phyloP scores from a whole-genome alignment of 495 filamentous ascomycete genomes.

The Penicillium paxilli region DNA sequence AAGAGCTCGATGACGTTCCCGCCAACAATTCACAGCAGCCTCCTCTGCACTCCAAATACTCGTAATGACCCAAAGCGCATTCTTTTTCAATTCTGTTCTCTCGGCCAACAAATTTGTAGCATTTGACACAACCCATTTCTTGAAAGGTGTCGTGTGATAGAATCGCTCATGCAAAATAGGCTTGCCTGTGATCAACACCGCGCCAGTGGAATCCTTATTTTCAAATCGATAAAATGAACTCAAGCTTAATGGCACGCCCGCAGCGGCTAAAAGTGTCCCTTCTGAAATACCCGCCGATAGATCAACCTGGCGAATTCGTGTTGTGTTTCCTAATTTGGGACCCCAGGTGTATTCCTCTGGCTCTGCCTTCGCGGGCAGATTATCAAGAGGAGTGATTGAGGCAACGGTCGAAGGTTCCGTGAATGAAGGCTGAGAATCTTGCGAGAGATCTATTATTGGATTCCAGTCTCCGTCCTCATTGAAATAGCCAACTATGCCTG shows the following conservation, averaged over 20 bases:
- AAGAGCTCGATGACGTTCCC: neutral
- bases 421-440: neutral
- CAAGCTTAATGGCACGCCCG: neutral
- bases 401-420: neutral
- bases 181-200: neutral
- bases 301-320: neutral
- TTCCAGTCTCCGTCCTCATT: neutral
- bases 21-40: conserved; percentile 4
- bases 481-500: conserved; percentile 4
- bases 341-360: conserved; percentile 8
- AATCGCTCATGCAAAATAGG: conserved; percentile 3
- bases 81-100: neutral
- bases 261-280: neutral
- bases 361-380: neutral
- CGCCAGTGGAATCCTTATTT: neutral
- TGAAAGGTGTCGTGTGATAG: conserved; percentile 1
- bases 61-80: conserved; percentile 4
- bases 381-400: neutral
- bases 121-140: conserved; percentile 4
- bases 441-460: conserved; percentile 1
- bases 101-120: neutral
- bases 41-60: conserved; percentile 5
- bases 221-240: neutral
- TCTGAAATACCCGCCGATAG: neutral
- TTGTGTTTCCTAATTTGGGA: neutral